Base-by-base conservation (phyloP, 169 alveolate genomes). In the Fabrea salina region DNA sequence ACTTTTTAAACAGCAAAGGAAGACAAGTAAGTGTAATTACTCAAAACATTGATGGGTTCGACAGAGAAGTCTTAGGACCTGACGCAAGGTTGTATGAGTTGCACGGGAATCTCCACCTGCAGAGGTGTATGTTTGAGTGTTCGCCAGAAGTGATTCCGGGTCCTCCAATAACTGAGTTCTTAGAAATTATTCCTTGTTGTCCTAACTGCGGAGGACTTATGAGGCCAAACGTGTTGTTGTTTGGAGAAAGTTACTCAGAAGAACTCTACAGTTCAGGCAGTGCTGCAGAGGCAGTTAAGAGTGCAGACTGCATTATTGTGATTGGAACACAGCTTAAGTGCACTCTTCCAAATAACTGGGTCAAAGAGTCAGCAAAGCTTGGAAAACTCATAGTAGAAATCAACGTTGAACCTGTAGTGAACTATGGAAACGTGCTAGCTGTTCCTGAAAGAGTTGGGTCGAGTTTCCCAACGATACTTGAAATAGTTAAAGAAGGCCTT, bases 191-290 rank as follows among this genome's bases (percentile, higher is more conserved):
- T 13, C 80, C 80, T 0, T 22, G 27, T 22, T 72, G 80, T 72
- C 71, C 66, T 27, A 19, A 1, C 8, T 72, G 80, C 50, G 32
- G 27, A 72, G 80, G 54, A 50, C n/a, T 72, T 7, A 50, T 50
- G 2, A 72, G 80, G 50, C 80, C 80, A 30, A 47, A 72, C 51
- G 27, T 72, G n/a, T 50, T 72, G 49, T 33, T 72, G 6, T 25
- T 25, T 51, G 80, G 54, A 32, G 80, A 72, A 47, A n/a, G 30
- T 11, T 72, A 50, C 49, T n/a, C 13, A 13, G 80, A 72, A 33
- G 44, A 51, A 25, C 19, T 7, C 1, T 72, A 72, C 54, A n/a
- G 47, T 8, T 7, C 67, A 7, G 72, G 51, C 22, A 50, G 71
- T 13, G 70, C 70, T 22, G 33, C n/a, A 8, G 22, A 13, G 0